These are phyloP conservation scores for Odonthalia washingtoniensis DNA, from an alignment of 31 red algal genomes.

Conservation along the genomic window DNA sequence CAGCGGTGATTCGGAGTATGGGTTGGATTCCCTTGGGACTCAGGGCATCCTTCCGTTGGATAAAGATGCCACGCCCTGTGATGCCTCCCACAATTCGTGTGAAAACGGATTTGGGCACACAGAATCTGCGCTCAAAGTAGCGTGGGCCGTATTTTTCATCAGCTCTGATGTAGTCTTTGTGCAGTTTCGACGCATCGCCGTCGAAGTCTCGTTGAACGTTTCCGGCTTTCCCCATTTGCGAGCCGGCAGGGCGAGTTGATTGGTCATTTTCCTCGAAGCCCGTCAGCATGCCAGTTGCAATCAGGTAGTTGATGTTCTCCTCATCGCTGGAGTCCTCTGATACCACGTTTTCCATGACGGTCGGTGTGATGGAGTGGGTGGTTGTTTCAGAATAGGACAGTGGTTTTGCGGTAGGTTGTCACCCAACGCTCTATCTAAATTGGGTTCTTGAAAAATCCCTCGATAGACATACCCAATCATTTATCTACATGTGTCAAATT, in stretches of 20 bases:
- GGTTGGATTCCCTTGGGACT: slow-evolving; percentile 1
- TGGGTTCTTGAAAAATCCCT: background rate
- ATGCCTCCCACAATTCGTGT: background rate
- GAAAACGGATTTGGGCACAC: background rate
- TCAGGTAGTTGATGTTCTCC: too few relatives aligned
- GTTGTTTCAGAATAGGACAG: background rate
- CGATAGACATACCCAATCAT: background rate
- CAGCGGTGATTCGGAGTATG: background rate
- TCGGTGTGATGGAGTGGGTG: background rate
- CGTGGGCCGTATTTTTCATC: background rate
- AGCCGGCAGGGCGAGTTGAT: background rate
- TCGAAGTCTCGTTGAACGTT: background rate
- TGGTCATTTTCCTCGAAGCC: background rate
- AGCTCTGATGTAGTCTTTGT: background rate
- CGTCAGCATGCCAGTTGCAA: background rate
- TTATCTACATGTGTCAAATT: background rate
- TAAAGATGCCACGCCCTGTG: background rate
- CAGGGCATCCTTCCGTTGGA: background rate
- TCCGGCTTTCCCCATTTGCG: background rate
- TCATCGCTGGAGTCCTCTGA: slow-evolving; percentile 12
- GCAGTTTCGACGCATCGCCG: background rate
- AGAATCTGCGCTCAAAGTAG: slow-evolving; percentile 1
- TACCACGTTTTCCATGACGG: background rate
- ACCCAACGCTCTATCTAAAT: background rate
- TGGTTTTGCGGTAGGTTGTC: background rate